Evolutionary conservation across 768 basidiomycete genomes (phyloP).

Genomic region (Dendrothele bispora): DNA sequence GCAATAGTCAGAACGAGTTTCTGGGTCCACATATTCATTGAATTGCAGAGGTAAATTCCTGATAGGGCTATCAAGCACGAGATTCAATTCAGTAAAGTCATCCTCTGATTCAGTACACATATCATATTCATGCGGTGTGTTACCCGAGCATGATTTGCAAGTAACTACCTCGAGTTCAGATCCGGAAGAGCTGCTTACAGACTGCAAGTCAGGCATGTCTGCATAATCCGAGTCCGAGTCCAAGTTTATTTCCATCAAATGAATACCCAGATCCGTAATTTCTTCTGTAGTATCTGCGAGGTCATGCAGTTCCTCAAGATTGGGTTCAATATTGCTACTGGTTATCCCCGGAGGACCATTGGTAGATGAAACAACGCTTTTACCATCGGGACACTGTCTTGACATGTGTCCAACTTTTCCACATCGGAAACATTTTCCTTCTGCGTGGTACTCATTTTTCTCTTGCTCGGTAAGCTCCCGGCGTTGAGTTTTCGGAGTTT

Average conservation of each 20-base stretch:
- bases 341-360: conserved; percentile 5
- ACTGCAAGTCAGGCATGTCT: background rate
- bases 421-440: conserved; percentile 9
- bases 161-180: too few species aligned
- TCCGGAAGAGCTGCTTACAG: background rate
- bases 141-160: too few species aligned
- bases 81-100: too few species aligned
- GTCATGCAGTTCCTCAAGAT: background rate
- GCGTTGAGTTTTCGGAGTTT: too few species aligned
- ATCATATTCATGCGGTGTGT: too few species aligned
- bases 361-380: background rate
- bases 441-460: conserved; percentile 6
- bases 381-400: conserved; percentile 6
- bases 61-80: too few species aligned
- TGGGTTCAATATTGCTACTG: conserved; percentile 1
- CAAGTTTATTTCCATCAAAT: background rate
- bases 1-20: background rate
- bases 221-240: conserved; percentile 1
- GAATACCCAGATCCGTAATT: background rate
- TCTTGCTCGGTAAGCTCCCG: conserved; percentile 9
- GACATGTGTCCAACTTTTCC: conserved; percentile 7
- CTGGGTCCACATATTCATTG: background rate
- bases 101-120: too few species aligned
- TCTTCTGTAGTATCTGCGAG: conserved; percentile 5
- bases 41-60: too few species aligned